phyloP scores from a whole-genome alignment of 768 basidiomycete genomes.

The Tephrocybe rancida region DNA sequence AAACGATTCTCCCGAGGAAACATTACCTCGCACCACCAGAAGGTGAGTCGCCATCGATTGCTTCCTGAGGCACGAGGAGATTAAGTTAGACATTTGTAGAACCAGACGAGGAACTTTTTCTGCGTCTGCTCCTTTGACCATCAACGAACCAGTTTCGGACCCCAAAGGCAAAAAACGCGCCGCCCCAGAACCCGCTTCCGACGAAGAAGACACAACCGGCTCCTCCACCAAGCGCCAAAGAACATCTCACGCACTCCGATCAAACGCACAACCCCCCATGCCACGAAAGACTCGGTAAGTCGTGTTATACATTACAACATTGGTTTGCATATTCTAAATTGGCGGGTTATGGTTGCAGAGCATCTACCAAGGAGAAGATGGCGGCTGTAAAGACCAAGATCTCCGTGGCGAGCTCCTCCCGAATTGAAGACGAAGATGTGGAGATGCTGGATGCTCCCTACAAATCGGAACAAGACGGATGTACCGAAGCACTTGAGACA shows the following conservation, averaged over 20 bases:
- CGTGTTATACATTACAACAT: conserved; percentile 6
- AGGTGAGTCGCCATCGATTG: conserved; percentile 51
- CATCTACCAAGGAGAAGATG: conserved; percentile 61
- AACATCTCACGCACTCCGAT: conserved; percentile 72
- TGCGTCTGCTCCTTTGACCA: conserved; percentile 50
- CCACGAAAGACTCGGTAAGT: conserved; percentile 73
- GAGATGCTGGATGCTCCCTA: conserved; percentile 75
- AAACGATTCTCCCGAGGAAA: conserved; percentile 59
- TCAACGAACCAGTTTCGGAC: conserved; percentile 78
- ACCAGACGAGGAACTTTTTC: conserved; percentile 56
- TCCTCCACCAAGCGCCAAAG: conserved; percentile 65
- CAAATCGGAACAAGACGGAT: conserved; percentile 51
- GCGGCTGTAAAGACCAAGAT: conserved; percentile 60
- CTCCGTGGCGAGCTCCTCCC: conserved; percentile 63
- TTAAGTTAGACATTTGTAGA: conserved; percentile 39
- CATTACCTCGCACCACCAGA: conserved; percentile 52
- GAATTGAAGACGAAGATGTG: conserved; percentile 68
- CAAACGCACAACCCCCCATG: conserved; percentile 59
- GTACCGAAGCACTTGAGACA: conserved; percentile 23
- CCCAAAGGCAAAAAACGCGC: conserved; percentile 94
- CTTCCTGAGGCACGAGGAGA: conserved; percentile 28
- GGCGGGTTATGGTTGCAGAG: conserved; percentile 31
- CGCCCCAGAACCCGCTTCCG: conserved; percentile 65
- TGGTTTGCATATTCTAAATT: conserved; percentile 10
- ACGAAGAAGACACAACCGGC: conserved; percentile 60